Evolutionary conservation across 2,329 filamentous ascomycete species (phyloP).

Genomic region (Bipolaris victoriae): DNA sequence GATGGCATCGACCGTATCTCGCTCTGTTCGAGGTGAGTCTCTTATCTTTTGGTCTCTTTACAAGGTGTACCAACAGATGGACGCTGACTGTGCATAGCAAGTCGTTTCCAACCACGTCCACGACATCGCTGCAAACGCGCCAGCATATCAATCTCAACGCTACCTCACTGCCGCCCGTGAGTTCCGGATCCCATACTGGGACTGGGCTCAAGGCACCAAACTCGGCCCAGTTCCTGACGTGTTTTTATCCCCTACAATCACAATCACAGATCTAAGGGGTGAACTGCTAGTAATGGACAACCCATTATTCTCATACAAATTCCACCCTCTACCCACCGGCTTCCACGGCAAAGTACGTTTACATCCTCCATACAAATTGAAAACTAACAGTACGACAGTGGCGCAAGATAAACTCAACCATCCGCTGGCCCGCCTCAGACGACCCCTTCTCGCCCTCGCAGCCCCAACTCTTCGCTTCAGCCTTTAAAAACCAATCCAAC

Average conservation of each 20-base stretch:
- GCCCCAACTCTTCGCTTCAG: constrained; percentile 15
- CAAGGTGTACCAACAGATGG: too few relatives aligned
- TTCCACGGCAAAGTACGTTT: constrained; percentile 33
- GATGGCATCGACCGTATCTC: constrained; percentile 85
- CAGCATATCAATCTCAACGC: constrained; percentile 22
- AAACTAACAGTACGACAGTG: constrained; percentile 25
- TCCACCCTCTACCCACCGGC: constrained; percentile 31
- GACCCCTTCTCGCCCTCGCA: constrained; percentile 26
- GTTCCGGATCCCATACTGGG: constrained; percentile 47
- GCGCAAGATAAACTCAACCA: constrained; percentile 28
- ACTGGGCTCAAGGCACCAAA: constrained; percentile 37
- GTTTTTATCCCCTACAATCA: constrained; percentile 26
- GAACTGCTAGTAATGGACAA: constrained; percentile 28
- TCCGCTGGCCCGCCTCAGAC: constrained; percentile 41
- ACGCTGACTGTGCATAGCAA: constrained; percentile 29
- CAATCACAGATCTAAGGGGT: constrained; percentile 28
- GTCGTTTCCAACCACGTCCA: constrained; percentile 34
- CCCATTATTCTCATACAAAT: constrained; percentile 39
- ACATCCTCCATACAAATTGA: too few relatives aligned
- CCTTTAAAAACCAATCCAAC: constrained; percentile 19
- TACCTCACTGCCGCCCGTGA: constrained; percentile 35
- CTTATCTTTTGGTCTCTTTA: too few relatives aligned
- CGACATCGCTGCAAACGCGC: constrained; percentile 25
- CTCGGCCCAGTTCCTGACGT: constrained; percentile 33
- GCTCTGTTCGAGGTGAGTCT: constrained; percentile 62